Conservation (phyloP, 163 green algal species). For the Trebouxia gelatinosa region DNA sequence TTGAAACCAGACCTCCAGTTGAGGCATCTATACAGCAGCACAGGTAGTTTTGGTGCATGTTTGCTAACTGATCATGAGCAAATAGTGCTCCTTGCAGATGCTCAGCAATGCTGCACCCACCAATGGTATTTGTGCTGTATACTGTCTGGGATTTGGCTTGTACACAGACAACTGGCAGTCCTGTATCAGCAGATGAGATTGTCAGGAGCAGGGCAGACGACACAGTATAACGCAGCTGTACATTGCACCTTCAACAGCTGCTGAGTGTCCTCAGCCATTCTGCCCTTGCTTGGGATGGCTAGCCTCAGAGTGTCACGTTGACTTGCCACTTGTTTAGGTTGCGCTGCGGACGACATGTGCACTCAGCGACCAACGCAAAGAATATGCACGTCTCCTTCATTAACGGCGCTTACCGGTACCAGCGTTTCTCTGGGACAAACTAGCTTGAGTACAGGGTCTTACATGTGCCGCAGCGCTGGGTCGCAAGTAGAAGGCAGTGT, state of each 20-base stretch:
- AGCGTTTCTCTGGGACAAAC: slow-evolving; percentile 13
- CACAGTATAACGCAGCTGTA: background rate
- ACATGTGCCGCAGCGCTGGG: background rate
- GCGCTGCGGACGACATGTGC: background rate
- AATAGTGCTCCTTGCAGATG: too few relatives aligned
- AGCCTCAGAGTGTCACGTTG: slow-evolving; percentile 54
- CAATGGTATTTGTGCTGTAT: slow-evolving; percentile 90
- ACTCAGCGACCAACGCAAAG: background rate
- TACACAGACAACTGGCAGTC: slow-evolving; percentile 91
- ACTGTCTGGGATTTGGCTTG: slow-evolving; percentile 98
- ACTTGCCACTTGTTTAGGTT: background rate
- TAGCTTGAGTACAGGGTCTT: background rate
- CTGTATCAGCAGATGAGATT: too few relatives aligned
- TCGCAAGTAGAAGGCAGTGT: too few relatives aligned
- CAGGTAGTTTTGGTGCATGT: too few relatives aligned
- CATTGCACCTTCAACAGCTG: slow-evolving; percentile 75
- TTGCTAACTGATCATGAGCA: too few relatives aligned
- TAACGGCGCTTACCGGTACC: slow-evolving; percentile 5
- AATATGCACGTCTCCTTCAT: background rate
- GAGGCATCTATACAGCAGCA: too few relatives aligned
- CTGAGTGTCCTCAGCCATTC: slow-evolving; percentile 98
- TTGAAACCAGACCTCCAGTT: slow-evolving; percentile 78
- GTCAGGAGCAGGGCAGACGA: too few relatives aligned
- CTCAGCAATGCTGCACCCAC: too few relatives aligned
- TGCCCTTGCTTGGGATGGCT: slow-evolving; percentile 93